Evolutionary conservation across 495 filamentous ascomycete species (phyloP), one percentile per base, ranked within the genome.

Genomic region (Tuber aestivum): DNA sequence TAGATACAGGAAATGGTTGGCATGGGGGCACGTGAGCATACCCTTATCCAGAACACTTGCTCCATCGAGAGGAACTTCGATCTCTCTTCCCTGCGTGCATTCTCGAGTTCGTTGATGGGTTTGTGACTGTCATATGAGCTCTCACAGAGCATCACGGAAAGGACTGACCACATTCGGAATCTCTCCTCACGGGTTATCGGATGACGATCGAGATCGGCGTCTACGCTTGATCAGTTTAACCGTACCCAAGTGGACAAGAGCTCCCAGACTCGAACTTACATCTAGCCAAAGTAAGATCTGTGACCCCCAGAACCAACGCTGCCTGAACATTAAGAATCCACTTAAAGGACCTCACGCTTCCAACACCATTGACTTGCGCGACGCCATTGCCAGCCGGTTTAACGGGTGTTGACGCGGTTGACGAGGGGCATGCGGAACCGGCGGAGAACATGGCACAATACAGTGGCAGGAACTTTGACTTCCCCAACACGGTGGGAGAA

Each of bases 31-130:
- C 4, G n/a, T 2, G 41, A 68, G 74, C 61, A 72, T 74, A 80
- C 82, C 82, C 77, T 83, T 40, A 83, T 79, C 81, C 81, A 83
- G 77, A 83, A 83, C n/a, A 81, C 76, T 74, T 74, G 79, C 23
- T 80, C 73, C 72, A 83, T 81, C 14, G 74, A 71, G 20, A 81
- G 38, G 69, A 83, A 83, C 70, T 83, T 83, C 27, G 76, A 72
- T 65, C 77, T 78, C 65, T 82, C 80, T 35, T 77, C 73, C 41
- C 40, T 77, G 23, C 72, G 77, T 37, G 80, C 69, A 37, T 74
- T 78, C 69, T 74, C 79, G 10, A 76, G 69, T 20, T 83, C 73
- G 27, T 74, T 72, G 38, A 83, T 77, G 10, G 70, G 72, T 48
- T 77, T 82, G 8, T 61, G 40, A 37, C 71, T 81, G 37, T 72